Evolutionary conservation across 2,329 filamentous ascomycete genomes (phyloP), one percentile per base, ranked within the genome.

Genomic region (Penicillium sp.): DNA sequence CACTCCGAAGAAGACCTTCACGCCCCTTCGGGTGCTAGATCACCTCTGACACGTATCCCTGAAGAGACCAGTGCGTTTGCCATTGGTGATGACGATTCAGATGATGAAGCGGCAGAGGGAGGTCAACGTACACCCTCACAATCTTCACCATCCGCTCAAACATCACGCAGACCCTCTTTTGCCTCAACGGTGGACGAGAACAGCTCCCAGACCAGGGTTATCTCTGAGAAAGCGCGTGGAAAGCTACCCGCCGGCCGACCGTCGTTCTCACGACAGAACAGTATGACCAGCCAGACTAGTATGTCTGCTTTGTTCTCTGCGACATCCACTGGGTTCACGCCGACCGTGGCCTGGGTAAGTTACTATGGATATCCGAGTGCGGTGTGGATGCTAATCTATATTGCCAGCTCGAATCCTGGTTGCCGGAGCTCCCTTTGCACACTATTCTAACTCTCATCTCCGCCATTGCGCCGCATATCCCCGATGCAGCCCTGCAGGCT

Each of bases 161-260:
- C 78, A 17, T 85, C 84, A 17, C 84, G 87, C 39, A 85, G 89
- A 22, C 88, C 90, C 4, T 94, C 91, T 0, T 81, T 90, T 20
- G 86, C 86, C 31, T 85, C 84, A 0, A 86, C 86, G 0, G 78
- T 85, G 0, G 92, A 96, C 60, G 92, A 96, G 61, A 89, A 90
- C 4, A 86, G 96, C 10, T 92, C 92, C 14, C 83, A 88, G 73
- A 75, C 96, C 34, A 86, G 91, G 58, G 92, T 92, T 56, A 96
- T 98, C 91, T 97, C 94, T 20, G 95, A 98, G 76, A 99, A 98
- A 75, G 95, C 95, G 15, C 84, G 95, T 52, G 95, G 95, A 7
- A 99, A 99, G 76, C 92, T 96, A 87, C 95, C 94, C 31, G 92
- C 90, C 12, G 90, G 91, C 1, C 83, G 89, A 52, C 84, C 86